Evolutionary conservation across 768 basidiomycete species (phyloP), one percentile per base, ranked within the genome.

Genomic region (Leccinum olivaceopallidum): DNA sequence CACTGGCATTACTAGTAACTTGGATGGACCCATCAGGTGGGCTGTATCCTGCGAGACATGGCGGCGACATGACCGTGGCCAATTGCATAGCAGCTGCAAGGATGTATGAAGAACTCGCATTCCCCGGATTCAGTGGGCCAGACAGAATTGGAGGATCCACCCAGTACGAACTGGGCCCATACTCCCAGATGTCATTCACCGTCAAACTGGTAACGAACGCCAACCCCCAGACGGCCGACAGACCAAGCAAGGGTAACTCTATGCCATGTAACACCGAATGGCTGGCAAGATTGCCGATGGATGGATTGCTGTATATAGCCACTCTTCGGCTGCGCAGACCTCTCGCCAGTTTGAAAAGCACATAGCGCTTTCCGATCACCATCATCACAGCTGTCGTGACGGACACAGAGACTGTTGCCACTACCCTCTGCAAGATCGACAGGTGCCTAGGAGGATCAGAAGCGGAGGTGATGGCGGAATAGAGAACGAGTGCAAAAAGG

Each of bases 321-420:
- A 58, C 60, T 26, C 57, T 22, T 51, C 48, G 53, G 26, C 53
- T 62, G 22, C 48, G 48, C 22, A 49, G 48, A 24, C 48, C 24
- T 24, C 22, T 49, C 6, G 48, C 14, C 4, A 49, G 48, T 24
- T 24, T 49, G 48, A 49, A 49, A 24, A 24, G 48, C 7, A 49
- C 48, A 14, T 49, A 49, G 48, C 48, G 22, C 22, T 49, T 49
- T 49, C 47, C 47, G 0, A 22, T 22, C 20, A 48, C 47, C 20
- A 49, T 49, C 24, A 49, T 49, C 12, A 49, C 13, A 7, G 48
- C 48, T 24, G 48, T 24, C 6, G 48, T 14, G 48, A 24, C 14
- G 48, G 48, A 24, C 22, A 49, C 22, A 24, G 48, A 49, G 48
- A 24, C 24, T 14, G 48, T 14, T 22, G 48, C 22, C 24, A 49